Evolutionary conservation across 495 filamentous ascomycete species (phyloP), one percentile per base, ranked within the genome.

Genomic region (Poronia punctata): DNA sequence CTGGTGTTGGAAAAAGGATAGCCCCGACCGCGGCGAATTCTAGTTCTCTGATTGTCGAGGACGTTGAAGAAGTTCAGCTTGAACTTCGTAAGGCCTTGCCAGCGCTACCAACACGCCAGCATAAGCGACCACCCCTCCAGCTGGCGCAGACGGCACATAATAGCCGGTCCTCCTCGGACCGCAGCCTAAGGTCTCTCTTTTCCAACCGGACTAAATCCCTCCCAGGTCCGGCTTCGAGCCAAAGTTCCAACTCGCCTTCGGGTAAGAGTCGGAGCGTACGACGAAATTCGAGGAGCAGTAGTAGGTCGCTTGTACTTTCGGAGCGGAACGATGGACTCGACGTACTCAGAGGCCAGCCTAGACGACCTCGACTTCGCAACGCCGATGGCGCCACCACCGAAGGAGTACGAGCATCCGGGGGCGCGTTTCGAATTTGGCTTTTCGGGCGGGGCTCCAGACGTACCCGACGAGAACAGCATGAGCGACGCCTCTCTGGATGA

Each of bases 401-500:
- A 50, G 50, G 52, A 35, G 73, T 74, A 73, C 52, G 70, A 68
- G 27, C 65, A 84, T 39, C 86, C 82, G 11, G 82, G 80, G 18
- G 75, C 83, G 56, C 83, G 85, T 65, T 88, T 83, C 32, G 85
- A 82, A 29, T 88, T 86, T 67, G 76, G 79, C 51, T 82, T 75
- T 5, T 60, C 56, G 48, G 60, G 50, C 38, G 50, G 43, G 52
- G 76, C 78, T 35, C 57, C 56, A 50, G 64, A 68, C 41, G 43
- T 51, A 35, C 71, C 77, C 29, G 78, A 76, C 21, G 74, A 76
- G 45, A 65, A 57, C 57, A 68, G 64, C 51, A 61, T 56, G 35
- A 65, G 66, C 36, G 35, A 46, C 38, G 48, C 54, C 43, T 45
- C 43, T 22, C 26, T 61, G 40, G 65, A 65, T 45, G 59, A 63